Evolutionary conservation across 768 basidiomycete species (phyloP), one percentile per base, ranked within the genome.

Genomic region (Macrocybe gigantea): DNA sequence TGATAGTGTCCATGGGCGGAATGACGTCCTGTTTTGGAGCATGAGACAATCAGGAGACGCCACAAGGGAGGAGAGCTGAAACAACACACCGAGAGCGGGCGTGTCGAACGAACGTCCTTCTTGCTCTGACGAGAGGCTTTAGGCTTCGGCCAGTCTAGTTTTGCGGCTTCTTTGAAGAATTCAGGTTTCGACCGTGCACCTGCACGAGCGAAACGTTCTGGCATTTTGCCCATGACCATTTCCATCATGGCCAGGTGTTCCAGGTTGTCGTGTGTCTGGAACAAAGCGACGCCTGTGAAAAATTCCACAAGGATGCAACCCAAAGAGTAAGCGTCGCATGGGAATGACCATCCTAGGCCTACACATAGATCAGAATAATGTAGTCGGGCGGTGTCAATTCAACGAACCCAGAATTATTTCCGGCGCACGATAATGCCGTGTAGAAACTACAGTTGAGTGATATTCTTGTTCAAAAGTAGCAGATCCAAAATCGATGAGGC

Each of bases 221-320:
- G 91, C 86, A 98, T 94, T 71, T 88, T 90, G 49, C 95, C 95
- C 89, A 98, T 97, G 35, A 98, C 96, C 64, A 89, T 85, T 64
- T 98, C 94, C 96, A 99, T 99, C 96, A 99, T 99, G 36, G 95
- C 96, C 10, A 99, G 81, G 67, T 99, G 96, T 64, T 99, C 96
- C 7, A 98, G 79, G 64, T 99, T 98, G 68, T 98, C 95, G 60
- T 98, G 96, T 0, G 96, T 98, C 67, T 99, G 96, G 70, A 96
- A 99, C n/a, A 99, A 78, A 6, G 96, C 96, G 33, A 93, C 82
- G 29, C 96, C 96, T 12, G 96, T 99, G 70, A 83, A 95, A 64
- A 99, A 98, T 65, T 99, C 96, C 49, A 99, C 94, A 22, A 99
- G 80, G 56, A 99, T 99, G 68, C 96, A 99, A 6, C 96, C 96